phyloP scores from a whole-genome alignment of 768 basidiomycete genomes.

The Tulasnella sp. region DNA sequence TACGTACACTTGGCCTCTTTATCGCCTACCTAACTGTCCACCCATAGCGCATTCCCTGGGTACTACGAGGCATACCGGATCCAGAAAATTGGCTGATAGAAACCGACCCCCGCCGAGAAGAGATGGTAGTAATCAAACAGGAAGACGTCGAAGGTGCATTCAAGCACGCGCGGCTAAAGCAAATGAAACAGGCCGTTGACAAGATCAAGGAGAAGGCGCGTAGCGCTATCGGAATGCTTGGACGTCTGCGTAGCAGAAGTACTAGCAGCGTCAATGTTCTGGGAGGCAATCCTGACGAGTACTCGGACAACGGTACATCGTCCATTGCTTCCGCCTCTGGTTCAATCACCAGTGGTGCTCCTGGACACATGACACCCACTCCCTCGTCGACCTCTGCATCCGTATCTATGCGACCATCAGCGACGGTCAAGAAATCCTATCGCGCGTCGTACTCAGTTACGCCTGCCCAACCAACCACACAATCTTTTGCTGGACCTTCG shows the following conservation, averaged over 20 bases:
- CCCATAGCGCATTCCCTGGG: slow-evolving; percentile 38
- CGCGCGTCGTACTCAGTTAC: slow-evolving; percentile 6
- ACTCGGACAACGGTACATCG: not conserved
- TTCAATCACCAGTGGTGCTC: not conserved
- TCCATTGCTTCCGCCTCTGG: not conserved
- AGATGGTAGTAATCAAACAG: slow-evolving; percentile 50
- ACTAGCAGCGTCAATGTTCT: slow-evolving; percentile 15
- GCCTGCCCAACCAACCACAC: not conserved
- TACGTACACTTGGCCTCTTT: slow-evolving; percentile 29
- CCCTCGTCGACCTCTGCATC: not conserved
- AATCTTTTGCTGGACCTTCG: not conserved
- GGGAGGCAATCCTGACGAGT: not conserved
- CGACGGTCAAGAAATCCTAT: not conserved
- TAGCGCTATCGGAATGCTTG: slow-evolving; percentile 16
- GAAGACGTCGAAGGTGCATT: slow-evolving; percentile 55
- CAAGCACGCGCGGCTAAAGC: slow-evolving; percentile 21
- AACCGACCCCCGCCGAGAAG: slow-evolving; percentile 40
- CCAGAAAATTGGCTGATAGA: slow-evolving; percentile 57
- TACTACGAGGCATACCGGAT: slow-evolving; percentile 52
- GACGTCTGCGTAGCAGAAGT: slow-evolving; percentile 9
- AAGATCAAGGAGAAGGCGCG: slow-evolving; percentile 26
- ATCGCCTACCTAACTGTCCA: not conserved
- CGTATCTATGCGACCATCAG: not conserved
- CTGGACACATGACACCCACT: not conserved
- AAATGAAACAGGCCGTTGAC: slow-evolving; percentile 24